Base-by-base conservation (phyloP, 805 yeast genomes). In the Nakazawaea sp. region DNA sequence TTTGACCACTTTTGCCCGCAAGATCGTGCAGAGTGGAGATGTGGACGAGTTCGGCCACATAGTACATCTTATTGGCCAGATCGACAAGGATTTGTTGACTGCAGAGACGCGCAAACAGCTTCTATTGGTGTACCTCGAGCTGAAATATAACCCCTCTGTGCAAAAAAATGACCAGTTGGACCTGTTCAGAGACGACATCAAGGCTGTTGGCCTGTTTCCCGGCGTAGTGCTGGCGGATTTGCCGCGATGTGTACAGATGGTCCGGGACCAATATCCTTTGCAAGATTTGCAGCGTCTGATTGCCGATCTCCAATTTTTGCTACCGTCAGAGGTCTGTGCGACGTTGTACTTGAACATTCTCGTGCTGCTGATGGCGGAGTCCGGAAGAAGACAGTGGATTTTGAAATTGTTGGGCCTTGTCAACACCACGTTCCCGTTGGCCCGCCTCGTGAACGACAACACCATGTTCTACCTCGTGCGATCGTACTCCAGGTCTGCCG, bases 391-490 rank as follows among this genome's bases (percentile, higher is more conserved):
- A 3, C 31, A 33, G 12, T 4, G 28, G 20, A 18, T 38, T 6
- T 29, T 38, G 16, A 17, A 5, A 4, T 38, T 7, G 16, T 38
- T 16, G 18, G 18, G 18, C 11, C 7, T 1, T 11, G 7, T 28
- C n/a, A 12, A 10, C 8, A 26, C 16, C 28, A 26, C 8, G n/a
- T 26, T 26, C 28, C 26, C 26, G 16, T 12, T 15, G 28, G n/a
- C 28, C 19, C 10, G 30, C 18, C 8, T 28, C 9, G 17, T 16
- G 5, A 16, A 28, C 19, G 8, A 28, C 18, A 35, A 36, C 12
- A 13, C 27, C 12, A 20, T 36, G 8, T 36, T 36, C 21, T 33
- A 33, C 30, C 23, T 38, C 17, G 18, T 38, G 3, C 15, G 34
- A 13, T 28, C 37, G 4, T 38, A 38, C 27, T 19, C 21, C 17